Percentiles rank a stretch among this genome's conserved stretches.
Conservation (phyloP, 306 rosid species). For the Comarum palustre region DNA sequence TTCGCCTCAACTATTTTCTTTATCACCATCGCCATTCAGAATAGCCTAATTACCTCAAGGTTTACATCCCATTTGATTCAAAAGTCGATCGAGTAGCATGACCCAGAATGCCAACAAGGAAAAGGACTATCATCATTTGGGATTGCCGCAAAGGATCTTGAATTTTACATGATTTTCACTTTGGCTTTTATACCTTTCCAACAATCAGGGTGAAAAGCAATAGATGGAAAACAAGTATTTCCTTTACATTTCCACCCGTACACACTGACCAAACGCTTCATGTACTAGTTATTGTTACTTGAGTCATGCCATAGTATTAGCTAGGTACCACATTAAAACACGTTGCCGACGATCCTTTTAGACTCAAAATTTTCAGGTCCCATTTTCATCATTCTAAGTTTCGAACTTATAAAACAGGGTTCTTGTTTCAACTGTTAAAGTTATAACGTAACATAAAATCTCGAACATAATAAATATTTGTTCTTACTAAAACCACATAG, state of each 20-base stretch:
- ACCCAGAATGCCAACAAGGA: neutral
- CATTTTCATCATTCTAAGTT: constrained; percentile 4
- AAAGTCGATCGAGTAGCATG: neutral
- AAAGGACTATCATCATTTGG: neutral
- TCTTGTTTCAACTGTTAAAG: neutral
- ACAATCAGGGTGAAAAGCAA: neutral
- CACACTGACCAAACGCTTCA: neutral
- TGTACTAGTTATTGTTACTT: neutral
- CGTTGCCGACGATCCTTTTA: neutral
- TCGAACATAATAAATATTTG: neutral
- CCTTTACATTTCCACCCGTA: neutral
- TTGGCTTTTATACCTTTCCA: neutral
- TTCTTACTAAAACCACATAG: neutral
- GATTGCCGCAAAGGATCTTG: constrained; percentile 1
- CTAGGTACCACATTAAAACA: constrained; percentile 8
- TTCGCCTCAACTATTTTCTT: neutral
- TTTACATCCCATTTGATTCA: neutral
- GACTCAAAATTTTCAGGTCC: neutral
- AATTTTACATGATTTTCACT: neutral
- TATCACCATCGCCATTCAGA: neutral
- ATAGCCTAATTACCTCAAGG: neutral
- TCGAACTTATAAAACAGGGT: neutral
- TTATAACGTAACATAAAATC: neutral
- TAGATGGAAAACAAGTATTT: neutral
- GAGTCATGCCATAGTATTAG: neutral